A percentile compares a stretch with the other conserved stretches of the same genome.
Evolutionary conservation across 1,284 basidiomycete genomes (phyloP).

Genomic region (Ceratobasidium sp.): DNA sequence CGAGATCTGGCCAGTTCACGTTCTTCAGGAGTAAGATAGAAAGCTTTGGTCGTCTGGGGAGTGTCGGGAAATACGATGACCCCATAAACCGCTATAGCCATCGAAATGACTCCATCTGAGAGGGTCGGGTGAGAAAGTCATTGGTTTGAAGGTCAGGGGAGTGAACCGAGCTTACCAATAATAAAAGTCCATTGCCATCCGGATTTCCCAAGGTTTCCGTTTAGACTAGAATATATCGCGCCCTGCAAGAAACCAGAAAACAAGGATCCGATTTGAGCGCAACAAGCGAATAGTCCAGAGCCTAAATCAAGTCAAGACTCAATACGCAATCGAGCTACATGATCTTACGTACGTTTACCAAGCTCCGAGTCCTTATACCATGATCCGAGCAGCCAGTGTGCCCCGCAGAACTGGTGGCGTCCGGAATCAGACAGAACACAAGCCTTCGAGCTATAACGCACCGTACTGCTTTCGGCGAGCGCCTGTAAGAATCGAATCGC

Average conservation of each 20-base stretch:
- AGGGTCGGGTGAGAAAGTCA: no score
- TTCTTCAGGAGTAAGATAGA: slow-evolving; percentile 66
- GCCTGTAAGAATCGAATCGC: slow-evolving; percentile 36
- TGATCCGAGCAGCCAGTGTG: slow-evolving; percentile 40
- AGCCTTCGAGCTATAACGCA: not conserved
- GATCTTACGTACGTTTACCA: slow-evolving; percentile 23
- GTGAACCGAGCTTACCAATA: slow-evolving; percentile 11
- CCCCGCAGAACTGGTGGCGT: slow-evolving; percentile 17
- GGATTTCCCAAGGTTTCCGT: slow-evolving; percentile 33
- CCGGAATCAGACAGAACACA: not conserved
- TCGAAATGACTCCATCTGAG: slow-evolving; percentile 74
- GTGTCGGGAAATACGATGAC: slow-evolving; percentile 80
- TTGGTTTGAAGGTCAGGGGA: no score
- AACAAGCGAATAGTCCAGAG: slow-evolving; percentile 35
- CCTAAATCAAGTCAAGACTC: not conserved
- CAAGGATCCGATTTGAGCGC: slow-evolving; percentile 33
- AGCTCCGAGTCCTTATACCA: slow-evolving; percentile 44
- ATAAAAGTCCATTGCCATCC: slow-evolving; percentile 45
- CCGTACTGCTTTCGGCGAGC: slow-evolving; percentile 39
- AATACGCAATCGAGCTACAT: not conserved
- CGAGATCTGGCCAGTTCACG: slow-evolving; percentile 20
- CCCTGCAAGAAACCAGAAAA: slow-evolving; percentile 43
- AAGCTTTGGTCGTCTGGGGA: slow-evolving; percentile 73
- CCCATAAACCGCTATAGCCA: slow-evolving; percentile 79
- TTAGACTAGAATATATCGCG: slow-evolving; percentile 33